A percentile compares a stretch with the other conserved stretches of the same genome.
phyloP scores from a whole-genome alignment of 495 filamentous ascomycete genomes.

The Hypoxylon lenormandii region DNA sequence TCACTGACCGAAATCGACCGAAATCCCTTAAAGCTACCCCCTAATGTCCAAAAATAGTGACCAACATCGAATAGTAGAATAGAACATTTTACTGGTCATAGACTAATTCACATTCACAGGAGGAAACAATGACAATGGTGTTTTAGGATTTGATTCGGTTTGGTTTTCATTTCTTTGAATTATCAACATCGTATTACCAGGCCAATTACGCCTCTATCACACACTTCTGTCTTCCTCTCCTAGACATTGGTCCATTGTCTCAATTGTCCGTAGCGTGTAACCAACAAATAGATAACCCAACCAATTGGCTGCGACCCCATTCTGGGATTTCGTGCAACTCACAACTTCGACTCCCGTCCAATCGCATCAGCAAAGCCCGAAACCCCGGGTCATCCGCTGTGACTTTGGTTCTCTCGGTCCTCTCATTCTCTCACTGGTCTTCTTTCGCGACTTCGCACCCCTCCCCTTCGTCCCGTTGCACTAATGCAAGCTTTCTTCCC shows the following conservation, averaged over 20 bases:
- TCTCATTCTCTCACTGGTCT: neutral
- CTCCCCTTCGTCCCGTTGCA: neutral
- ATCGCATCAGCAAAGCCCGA: slow-evolving; percentile 31
- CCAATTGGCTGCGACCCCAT: slow-evolving; percentile 36
- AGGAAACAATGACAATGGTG: too few species aligned
- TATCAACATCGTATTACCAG: neutral
- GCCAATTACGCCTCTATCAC: slow-evolving; percentile 1
- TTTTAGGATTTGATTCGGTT: neutral
- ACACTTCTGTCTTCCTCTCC: neutral
- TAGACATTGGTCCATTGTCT: slow-evolving; percentile 1
- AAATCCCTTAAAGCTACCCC: too few species aligned
- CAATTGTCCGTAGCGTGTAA: neutral
- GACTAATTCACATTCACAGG: too few species aligned
- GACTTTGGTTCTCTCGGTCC: slow-evolving; percentile 2
- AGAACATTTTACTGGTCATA: too few species aligned
- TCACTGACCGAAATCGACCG: too few species aligned
- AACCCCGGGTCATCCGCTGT: slow-evolving; percentile 28
- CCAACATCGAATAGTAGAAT: too few species aligned
- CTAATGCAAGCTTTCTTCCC: neutral
- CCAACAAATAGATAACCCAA: neutral
- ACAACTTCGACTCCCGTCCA: slow-evolving; percentile 11
- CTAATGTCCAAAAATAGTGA: too few species aligned
- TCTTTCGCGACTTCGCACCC: slow-evolving; percentile 10
- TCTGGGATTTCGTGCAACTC: slow-evolving; percentile 21
- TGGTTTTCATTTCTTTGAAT: slow-evolving; percentile 1